These are phyloP conservation scores for Prunus armeniaca DNA, from an alignment of 306 rosid species.

Conservation along the genomic window DNA sequence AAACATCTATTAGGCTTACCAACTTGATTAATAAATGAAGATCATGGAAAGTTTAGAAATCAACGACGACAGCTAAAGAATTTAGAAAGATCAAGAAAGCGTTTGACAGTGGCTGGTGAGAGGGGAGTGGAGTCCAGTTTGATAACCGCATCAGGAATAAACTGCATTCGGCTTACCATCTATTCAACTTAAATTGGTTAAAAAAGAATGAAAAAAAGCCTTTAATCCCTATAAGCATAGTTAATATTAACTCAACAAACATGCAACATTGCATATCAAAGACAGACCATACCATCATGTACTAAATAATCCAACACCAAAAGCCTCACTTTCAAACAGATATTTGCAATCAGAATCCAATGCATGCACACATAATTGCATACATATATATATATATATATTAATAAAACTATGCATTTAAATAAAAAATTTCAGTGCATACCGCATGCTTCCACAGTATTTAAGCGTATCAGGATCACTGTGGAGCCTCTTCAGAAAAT, in stretches of 20 bases:
- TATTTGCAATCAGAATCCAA: neutral
- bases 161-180: too few species aligned
- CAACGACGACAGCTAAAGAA: too few species aligned
- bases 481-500: conserved; percentile 46
- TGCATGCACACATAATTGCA: neutral
- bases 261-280: neutral
- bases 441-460: conserved; percentile 70
- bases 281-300: neutral
- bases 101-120: too few species aligned
- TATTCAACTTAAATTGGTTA: neutral
- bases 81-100: too few species aligned
- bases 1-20: too few species aligned
- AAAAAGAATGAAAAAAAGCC: neutral
- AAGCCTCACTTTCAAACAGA: neutral
- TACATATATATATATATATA: neutral
- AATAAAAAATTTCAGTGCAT: conserved; percentile 1
- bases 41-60: too few species aligned
- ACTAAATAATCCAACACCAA: neutral
- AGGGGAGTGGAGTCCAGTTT: too few species aligned
- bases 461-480: conserved; percentile 60
- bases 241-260: neutral
- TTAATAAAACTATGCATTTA: neutral
- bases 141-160: too few species aligned
- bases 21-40: too few species aligned
- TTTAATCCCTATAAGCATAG: neutral